Percentiles rank a stretch among this genome's conserved stretches.
Conservation (phyloP, 2,329 filamentous ascomycete genomes). For the Zelopaecilomyces penicillatus region DNA sequence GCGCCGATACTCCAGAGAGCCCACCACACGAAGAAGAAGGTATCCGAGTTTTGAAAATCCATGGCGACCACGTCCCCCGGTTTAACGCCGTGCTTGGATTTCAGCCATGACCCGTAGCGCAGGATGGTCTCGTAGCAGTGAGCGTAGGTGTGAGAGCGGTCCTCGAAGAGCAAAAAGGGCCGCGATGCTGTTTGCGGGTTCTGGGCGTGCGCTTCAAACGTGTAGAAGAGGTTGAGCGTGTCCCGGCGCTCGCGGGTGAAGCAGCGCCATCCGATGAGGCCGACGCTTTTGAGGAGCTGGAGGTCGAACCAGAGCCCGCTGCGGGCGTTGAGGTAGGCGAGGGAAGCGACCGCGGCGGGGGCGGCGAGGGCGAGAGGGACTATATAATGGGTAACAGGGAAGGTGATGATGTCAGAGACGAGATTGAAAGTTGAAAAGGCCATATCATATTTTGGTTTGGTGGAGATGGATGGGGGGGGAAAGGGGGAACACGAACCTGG, state of each 20-base stretch:
- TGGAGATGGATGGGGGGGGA: no score
- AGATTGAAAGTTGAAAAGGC: no score
- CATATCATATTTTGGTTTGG: no score
- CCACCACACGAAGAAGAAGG: conserved; percentile 66
- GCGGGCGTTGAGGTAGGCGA: conserved; percentile 74
- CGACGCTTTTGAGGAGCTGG: conserved; percentile 45
- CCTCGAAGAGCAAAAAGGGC: conserved; percentile 59
- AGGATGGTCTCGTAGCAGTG: conserved; percentile 63
- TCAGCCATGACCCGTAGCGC: conserved; percentile 69
- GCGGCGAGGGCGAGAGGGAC: conserved; percentile 46
- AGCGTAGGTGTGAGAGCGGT: conserved; percentile 63
- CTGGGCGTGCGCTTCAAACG: conserved; percentile 58
- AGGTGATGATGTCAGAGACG: no score
- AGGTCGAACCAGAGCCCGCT: conserved; percentile 59
- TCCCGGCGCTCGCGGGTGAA: conserved; percentile 45
- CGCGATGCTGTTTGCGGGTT: conserved; percentile 41
- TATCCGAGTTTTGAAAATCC: conserved; percentile 73
- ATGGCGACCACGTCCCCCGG: conserved; percentile 71
- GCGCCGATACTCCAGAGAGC: conserved; percentile 79
- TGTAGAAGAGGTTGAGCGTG: conserved; percentile 65
- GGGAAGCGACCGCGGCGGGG: conserved; percentile 54
- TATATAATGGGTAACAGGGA: conserved; percentile 14
- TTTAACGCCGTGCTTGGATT: conserved; percentile 52
- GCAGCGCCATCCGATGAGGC: conserved; percentile 36
- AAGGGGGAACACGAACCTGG: neutral